These are phyloP conservation scores for Rhamnella rubrinervis DNA, from an alignment of 331 rosid genomes.

Conservation along the genomic window DNA sequence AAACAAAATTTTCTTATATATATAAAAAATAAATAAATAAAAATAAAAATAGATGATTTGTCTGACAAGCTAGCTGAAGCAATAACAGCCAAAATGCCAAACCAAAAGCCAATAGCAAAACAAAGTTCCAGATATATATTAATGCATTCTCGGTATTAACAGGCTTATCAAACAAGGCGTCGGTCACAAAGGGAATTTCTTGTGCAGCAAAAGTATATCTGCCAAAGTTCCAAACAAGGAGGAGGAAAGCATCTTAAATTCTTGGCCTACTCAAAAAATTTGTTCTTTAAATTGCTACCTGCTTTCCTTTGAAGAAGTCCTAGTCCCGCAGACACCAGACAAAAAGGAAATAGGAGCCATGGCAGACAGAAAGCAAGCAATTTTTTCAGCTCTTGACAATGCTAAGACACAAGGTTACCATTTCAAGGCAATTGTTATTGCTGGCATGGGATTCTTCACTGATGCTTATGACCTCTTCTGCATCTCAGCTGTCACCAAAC, in stretches of 20 bases:
- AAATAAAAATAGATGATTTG: too few species aligned
- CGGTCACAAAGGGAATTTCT: conserved; percentile 17
- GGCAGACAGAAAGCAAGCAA: conserved; percentile 8
- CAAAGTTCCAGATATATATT: neutral
- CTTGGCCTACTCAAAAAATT: neutral
- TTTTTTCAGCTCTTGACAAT: conserved; percentile 28
- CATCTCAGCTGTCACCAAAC: conserved; percentile 23
- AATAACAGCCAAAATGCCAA: neutral
- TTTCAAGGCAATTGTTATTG: conserved; percentile 28
- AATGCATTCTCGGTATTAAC: neutral
- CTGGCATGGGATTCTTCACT: conserved; percentile 29
- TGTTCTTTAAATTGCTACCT: neutral
- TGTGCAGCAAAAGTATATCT: neutral
- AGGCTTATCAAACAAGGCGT: neutral
- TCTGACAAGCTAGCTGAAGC: neutral
- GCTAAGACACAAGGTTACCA: conserved; percentile 30
- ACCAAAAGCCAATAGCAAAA: neutral
- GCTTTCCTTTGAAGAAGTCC: neutral
- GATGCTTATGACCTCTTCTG: conserved; percentile 31
- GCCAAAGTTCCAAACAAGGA: neutral
- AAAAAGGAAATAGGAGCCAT: neutral
- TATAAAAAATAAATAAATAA: too few species aligned
- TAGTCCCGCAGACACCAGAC: neutral
- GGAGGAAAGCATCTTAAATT: neutral
- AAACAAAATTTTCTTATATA: too few species aligned